Evolutionary conservation across 345 rosid genomes (phyloP), one percentile per base, ranked within the genome.

Genomic region (Ricinus communis): DNA sequence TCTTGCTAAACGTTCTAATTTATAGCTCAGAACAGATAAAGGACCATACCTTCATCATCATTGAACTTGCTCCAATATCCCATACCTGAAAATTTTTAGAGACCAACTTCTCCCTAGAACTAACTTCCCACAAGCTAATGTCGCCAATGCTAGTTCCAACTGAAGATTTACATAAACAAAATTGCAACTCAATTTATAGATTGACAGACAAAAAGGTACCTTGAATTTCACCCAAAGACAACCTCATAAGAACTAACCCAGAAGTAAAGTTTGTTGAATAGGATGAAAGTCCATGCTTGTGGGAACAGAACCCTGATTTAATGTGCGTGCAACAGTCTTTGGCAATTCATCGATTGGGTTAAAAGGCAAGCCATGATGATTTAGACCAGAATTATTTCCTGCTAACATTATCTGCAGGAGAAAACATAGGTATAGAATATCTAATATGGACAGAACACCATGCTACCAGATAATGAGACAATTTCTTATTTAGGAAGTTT

Each of bases 221-320:
- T 33, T 2, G 6, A 33, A 2, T 33, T 33, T 27, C 11, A 54
- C 30, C 46, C 24, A 49, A 49, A 50, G 31, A 75, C 31, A 66
- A 70, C 60, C 36, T 63, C 18, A 1, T 22, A 52, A 43, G 71
- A 76, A 71, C 84, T 71, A 53, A 84, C 87, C 82, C 28, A 83
- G 76, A 68, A 83, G 87, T 5, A 73, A 66, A 68, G 81, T 79
- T 25, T 79, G 87, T 46, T 69, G 81, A 50, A 38, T 1, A 56
- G 85, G 87, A 76, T 84, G 87, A 51, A 84, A 83, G 69, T 81
- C 82, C 82, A 83, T 76, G 82, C 81, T 81, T 45, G 84, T 83
- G 28, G 82, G 70, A 70, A 40, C 31, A 5, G 84, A 78, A 16
- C 79, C 82, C 64, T 68, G 74, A 66, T 72, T 53, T 71, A 83